Conservation (phyloP, 73 alveolate genomes). For the Diophrys appendiculata region DNA sequence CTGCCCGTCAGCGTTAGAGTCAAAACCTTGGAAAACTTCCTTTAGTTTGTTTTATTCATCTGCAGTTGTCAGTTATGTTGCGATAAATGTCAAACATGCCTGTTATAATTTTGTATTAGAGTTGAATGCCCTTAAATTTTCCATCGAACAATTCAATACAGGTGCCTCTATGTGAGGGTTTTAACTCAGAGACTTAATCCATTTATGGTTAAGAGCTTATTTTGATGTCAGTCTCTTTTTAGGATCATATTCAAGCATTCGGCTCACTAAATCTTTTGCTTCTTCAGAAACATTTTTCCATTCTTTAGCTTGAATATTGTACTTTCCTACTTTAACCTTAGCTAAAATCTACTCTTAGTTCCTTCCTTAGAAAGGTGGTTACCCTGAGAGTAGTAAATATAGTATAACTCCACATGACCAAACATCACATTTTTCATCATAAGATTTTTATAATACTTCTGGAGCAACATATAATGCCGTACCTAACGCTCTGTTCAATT, state of each 20-base stretch:
- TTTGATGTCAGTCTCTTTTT: conserved; percentile 13
- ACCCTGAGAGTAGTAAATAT: conserved; percentile 73
- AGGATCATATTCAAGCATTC: conserved; percentile 28
- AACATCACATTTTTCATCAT: conserved; percentile 79
- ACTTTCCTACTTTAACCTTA: conserved; percentile 56
- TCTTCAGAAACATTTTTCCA: conserved; percentile 37
- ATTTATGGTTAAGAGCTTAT: conserved; percentile 33
- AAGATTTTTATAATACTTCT: conserved; percentile 63
- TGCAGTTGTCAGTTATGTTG: conserved; percentile 12
- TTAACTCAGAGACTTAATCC: conserved; percentile 10
- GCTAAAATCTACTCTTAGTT: conserved; percentile 56
- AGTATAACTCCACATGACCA: conserved; percentile 87
- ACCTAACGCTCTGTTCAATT: conserved; percentile 55
- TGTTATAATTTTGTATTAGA: conserved; percentile 19
- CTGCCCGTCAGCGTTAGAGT: conserved; percentile 63
- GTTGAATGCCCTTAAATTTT: conserved; percentile 14
- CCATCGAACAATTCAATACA: background rate
- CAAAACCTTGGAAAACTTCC: conserved; percentile 66
- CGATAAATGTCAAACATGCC: conserved; percentile 22
- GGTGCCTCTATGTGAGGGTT: background rate
- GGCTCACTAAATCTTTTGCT: conserved; percentile 19
- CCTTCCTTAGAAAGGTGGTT: conserved; percentile 85
- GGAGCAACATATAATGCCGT: conserved; percentile 80
- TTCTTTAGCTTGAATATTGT: conserved; percentile 31
- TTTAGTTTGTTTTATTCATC: conserved; percentile 62